Evolutionary conservation across 2,329 filamentous ascomycete species (phyloP), one percentile per base, ranked within the genome.

Genomic region (Aspergillus piperis): DNA sequence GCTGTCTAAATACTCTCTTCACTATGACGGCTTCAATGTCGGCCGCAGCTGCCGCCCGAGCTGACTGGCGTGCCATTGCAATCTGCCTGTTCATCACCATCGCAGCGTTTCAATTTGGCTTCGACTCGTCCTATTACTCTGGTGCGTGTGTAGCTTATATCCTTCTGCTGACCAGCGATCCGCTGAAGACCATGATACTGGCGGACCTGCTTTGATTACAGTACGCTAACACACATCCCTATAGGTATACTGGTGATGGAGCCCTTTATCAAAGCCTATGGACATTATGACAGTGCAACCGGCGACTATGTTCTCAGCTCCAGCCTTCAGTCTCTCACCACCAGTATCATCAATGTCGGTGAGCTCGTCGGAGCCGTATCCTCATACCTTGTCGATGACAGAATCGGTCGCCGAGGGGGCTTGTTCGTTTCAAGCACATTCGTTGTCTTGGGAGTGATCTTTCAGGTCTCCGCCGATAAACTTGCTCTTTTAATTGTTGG

Each of bases 81-180:
- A 47, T 54, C n/a, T 44, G 52, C 23, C n/a, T 54, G 25, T 54
- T 54, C 8, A 54, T 54, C 23, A 54, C 52, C 1, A 36, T 54
- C 21, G 38, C 39, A 21, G 52, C 52, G 15, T 54, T 54, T 21
- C 52, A 54, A n/a, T 54, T 54, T n/a, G 52, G 52, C 5, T 54
- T 54, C 19, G 52, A 54, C 39, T 54, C 52, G 6, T 44, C 52
- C 52, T 54, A 54, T 17, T 54, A 54, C 21, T 54, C 52, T 25
- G 52, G 52, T 54, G 17, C 13, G 51, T 54, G 13, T 3, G 3
- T 7, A 30, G 23, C n/a, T 5, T 11, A 11, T 5, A 2, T 3
- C 41, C 41, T 44, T 5, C 10, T 11, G 3, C 27, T 11, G 10
- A 30, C 8, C 3, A 30, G 27, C 27, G 27, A 30, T 8, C 27